Percentiles rank a stretch among this genome's conserved stretches.
These are phyloP conservation scores for Cucumis sativus DNA, from an alignment of 306 rosid genomes.

Conservation along the genomic window DNA sequence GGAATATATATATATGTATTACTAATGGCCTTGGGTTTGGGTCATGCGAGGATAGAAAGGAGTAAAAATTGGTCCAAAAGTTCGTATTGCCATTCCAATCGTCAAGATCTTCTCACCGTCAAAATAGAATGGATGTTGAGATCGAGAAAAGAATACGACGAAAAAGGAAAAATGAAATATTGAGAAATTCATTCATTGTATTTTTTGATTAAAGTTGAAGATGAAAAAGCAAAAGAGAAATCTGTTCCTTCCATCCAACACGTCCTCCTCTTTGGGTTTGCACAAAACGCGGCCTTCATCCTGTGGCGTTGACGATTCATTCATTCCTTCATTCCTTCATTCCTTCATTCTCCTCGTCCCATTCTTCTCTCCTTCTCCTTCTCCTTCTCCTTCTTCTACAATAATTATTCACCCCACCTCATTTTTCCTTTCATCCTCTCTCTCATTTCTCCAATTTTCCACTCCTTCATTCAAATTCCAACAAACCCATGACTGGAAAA, in stretches of 20 bases:
- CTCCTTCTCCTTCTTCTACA: conserved; percentile 22
- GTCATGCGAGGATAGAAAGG: no score
- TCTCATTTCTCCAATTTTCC: neutral
- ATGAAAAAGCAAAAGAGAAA: neutral
- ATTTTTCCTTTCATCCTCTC: neutral
- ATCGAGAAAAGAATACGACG: neutral
- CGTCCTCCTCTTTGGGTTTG: conserved; percentile 18
- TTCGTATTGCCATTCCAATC: neutral
- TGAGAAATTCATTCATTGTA: neutral
- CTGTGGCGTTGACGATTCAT: neutral
- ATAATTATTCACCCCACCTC: conserved; percentile 1
- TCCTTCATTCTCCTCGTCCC: conserved; percentile 25
- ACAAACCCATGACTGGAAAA: conserved; percentile 46
- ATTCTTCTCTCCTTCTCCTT: conserved; percentile 8
- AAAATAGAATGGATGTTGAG: neutral
- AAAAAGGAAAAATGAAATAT: neutral
- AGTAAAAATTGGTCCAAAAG: neutral
- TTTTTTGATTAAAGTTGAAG: neutral
- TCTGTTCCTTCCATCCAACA: conserved; percentile 3
- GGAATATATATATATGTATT: no score
- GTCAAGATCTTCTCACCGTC: neutral
- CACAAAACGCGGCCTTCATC: neutral
- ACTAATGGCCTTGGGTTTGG: no score
- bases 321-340: neutral
- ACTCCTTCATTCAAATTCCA: neutral